phyloP scores from a whole-genome alignment of 1,284 basidiomycete species.

The Heterobasidion irregulare region DNA sequence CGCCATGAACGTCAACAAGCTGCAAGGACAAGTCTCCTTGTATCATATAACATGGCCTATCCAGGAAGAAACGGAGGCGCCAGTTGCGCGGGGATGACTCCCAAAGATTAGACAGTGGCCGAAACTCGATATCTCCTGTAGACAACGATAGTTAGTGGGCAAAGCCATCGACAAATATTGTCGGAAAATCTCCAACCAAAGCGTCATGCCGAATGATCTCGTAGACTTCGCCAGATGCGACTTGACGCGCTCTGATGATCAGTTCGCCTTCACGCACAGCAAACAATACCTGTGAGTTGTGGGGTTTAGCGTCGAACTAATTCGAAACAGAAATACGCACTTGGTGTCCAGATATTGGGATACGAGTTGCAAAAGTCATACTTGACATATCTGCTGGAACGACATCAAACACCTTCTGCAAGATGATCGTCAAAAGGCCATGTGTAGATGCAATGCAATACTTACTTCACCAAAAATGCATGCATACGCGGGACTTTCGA shows the following conservation, averaged over 20 bases:
- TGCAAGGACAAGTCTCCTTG: background rate
- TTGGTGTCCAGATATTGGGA: conserved; percentile 3
- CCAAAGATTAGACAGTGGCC: conserved; percentile 22
- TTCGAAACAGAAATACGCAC: background rate
- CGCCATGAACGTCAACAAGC: conserved; percentile 23
- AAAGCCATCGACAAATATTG: conserved; percentile 21
- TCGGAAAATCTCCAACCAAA: conserved; percentile 29
- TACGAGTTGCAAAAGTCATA: conserved; percentile 8
- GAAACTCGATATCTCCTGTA: conserved; percentile 26
- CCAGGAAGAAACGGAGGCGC: conserved; percentile 13
- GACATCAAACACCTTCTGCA: conserved; percentile 10
- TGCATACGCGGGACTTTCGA: conserved; percentile 22
- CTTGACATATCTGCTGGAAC: conserved; percentile 6
- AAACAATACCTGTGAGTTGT: background rate
- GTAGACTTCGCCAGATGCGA: conserved; percentile 5
- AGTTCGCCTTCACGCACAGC: background rate
- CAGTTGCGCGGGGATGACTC: conserved; percentile 13
- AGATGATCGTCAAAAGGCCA: background rate
- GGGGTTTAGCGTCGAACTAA: background rate
- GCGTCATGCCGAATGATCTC: conserved; percentile 28
- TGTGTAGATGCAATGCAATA: conserved; percentile 16
- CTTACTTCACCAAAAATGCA: conserved; percentile 23
- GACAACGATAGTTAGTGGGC: conserved; percentile 31
- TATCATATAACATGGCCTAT: background rate
- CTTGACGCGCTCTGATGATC: background rate